Percentiles rank a stretch among this genome's conserved stretches.
These are phyloP conservation scores for Picea mariana DNA, from an alignment of 83 land plant genomes.

Conservation along the genomic window DNA sequence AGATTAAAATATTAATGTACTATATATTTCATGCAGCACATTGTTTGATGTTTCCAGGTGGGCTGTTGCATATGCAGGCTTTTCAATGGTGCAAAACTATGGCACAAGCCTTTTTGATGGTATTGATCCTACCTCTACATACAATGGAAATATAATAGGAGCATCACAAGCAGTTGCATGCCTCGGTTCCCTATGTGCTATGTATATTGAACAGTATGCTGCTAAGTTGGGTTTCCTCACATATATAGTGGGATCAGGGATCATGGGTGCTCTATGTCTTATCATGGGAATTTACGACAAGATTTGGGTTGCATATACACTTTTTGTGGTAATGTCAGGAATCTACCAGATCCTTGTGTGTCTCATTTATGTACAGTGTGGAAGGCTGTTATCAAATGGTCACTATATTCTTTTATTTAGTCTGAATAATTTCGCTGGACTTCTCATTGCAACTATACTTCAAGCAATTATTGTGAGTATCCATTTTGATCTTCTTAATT, in stretches of 20 bases:
- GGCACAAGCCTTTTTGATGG: slow-evolving; percentile 22
- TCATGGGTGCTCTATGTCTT: slow-evolving; percentile 17
- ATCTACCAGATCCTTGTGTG: slow-evolving; percentile 18
- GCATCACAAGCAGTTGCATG: slow-evolving; percentile 24
- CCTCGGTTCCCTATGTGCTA: slow-evolving; percentile 21
- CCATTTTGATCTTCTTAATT: too few relatives aligned
- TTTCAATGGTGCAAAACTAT: slow-evolving; percentile 24
- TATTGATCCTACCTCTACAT: slow-evolving; percentile 19
- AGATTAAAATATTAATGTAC: too few relatives aligned
- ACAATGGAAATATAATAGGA: slow-evolving; percentile 27
- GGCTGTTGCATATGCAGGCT: slow-evolving; percentile 28
- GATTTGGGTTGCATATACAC: slow-evolving; percentile 24
- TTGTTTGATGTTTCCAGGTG: slow-evolving; percentile 26
- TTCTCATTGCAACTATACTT: slow-evolving; percentile 21
- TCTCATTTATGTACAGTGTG: slow-evolving; percentile 24
- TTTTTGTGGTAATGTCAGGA: slow-evolving; percentile 7
- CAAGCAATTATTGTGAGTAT: slow-evolving; percentile 15
- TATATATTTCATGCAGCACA: not conserved
- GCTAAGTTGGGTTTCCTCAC: slow-evolving; percentile 9
- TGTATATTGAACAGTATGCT: slow-evolving; percentile 14
- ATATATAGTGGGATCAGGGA: slow-evolving; percentile 21
- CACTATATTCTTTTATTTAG: slow-evolving; percentile 24
- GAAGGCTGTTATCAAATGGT: slow-evolving; percentile 14
- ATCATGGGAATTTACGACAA: slow-evolving; percentile 11
- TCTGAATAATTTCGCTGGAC: slow-evolving; percentile 23